Conservation (phyloP, 257 asterid species). For the Leonotis leonurus region DNA sequence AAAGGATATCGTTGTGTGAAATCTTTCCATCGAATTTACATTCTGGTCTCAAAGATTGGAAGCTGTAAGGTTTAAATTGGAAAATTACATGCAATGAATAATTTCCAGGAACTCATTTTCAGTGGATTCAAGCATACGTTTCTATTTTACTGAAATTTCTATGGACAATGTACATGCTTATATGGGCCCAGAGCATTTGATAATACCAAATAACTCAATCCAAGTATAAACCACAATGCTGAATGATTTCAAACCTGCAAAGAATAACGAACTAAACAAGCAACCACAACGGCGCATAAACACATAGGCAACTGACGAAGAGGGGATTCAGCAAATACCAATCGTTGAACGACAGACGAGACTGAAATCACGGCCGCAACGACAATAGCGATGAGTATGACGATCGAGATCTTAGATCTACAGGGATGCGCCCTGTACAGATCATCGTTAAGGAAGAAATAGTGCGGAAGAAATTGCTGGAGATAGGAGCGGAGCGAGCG, state of each 20-base stretch:
- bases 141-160: neutral
- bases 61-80: neutral
- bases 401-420: slow-evolving; percentile 56
- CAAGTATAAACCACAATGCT: neutral
- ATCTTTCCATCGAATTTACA: neutral
- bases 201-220: neutral
- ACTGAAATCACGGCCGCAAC: slow-evolving; percentile 43
- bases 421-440: slow-evolving; percentile 42
- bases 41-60: neutral
- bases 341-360: slow-evolving; percentile 50
- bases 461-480: slow-evolving; percentile 43
- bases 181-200: neutral
- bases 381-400: slow-evolving; percentile 34
- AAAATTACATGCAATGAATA: neutral
- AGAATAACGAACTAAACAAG: neutral
- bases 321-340: slow-evolving; percentile 42
- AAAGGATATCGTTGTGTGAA: neutral
- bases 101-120: neutral
- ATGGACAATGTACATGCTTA: neutral
- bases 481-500: slow-evolving; percentile 56
- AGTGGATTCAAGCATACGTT: neutral
- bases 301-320: slow-evolving; percentile 4
- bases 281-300: slow-evolving; percentile 14
- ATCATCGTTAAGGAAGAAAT: slow-evolving; percentile 51
- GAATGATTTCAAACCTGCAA: neutral